Evolutionary conservation across 345 rosid genomes (phyloP).

Genomic region (Raphanus sativus): DNA sequence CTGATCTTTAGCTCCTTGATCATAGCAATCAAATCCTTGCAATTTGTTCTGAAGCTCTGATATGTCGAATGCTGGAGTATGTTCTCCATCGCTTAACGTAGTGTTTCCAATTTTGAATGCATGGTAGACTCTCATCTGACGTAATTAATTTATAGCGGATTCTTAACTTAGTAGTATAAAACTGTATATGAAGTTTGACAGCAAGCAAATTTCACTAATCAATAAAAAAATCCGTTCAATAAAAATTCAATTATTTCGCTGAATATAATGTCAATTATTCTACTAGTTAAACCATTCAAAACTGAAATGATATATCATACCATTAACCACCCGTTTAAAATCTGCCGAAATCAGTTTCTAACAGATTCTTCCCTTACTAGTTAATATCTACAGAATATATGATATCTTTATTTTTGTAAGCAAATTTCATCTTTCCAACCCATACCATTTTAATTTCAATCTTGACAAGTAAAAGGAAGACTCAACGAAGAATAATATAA

Average conservation of each 20-base stretch:
- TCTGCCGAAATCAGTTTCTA: neutral
- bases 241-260: neutral
- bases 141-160: neutral
- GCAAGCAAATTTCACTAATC: neutral
- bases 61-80: no score
- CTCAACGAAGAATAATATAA: neutral
- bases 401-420: neutral
- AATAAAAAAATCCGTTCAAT: neutral
- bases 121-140: neutral
- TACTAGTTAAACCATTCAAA: neutral
- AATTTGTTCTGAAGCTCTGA: no score
- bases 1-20: no score
- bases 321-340: neutral
- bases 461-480: conserved; percentile 3
- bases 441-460: neutral
- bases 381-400: neutral
- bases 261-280: neutral
- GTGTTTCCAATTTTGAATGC: no score
- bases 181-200: neutral
- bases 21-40: no score
- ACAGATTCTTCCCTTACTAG: neutral
- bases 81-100: no score
- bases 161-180: neutral
- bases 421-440: conserved; percentile 14
- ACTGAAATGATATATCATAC: neutral